These are phyloP conservation scores for Penicillium sp. DNA, from an alignment of 2,329 filamentous ascomycete species.

Conservation along the genomic window DNA sequence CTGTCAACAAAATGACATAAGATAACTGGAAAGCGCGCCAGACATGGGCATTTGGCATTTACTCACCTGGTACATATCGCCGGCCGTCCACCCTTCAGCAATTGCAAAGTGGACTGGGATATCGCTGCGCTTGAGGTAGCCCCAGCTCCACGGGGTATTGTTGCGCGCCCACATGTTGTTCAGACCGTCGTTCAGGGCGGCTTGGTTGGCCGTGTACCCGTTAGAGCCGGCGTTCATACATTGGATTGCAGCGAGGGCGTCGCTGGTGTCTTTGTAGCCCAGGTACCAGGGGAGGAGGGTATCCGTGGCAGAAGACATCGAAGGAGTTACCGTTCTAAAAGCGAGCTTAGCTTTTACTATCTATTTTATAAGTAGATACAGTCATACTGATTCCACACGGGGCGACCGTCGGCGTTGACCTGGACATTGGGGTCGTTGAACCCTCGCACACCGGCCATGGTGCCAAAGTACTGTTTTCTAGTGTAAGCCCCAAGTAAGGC, in stretches of 20 bases:
- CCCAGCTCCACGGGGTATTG: constrained; percentile 60
- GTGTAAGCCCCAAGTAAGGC: not conserved
- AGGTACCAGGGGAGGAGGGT: constrained; percentile 60
- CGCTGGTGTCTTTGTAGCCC: constrained; percentile 57
- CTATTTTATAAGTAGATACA: not conserved
- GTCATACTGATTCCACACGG: constrained; percentile 55
- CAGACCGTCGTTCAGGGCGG: constrained; percentile 55
- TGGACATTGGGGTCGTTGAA: constrained; percentile 63
- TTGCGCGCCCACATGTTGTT: constrained; percentile 61
- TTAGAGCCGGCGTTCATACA: constrained; percentile 60
- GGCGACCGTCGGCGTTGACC: constrained; percentile 50
- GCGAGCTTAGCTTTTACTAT: not conserved
- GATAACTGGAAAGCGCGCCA: not conserved
- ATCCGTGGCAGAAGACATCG: constrained; percentile 48
- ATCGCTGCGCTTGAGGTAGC: constrained; percentile 56
- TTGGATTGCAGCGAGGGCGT: constrained; percentile 52
- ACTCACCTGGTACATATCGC: constrained; percentile 60
- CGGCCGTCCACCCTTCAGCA: constrained; percentile 60
- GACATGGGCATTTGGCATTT: not conserved
- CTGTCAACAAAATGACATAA: constrained; percentile 23
- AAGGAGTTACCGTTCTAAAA: constrained; percentile 42
- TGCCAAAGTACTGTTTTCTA: constrained; percentile 56
- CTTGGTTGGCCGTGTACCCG: constrained; percentile 58
- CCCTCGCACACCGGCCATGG: constrained; percentile 60
- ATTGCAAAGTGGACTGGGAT: constrained; percentile 61